These are phyloP conservation scores for Apiospora phragmitis DNA, from an alignment of 2,329 filamentous ascomycete genomes.

Conservation along the genomic window DNA sequence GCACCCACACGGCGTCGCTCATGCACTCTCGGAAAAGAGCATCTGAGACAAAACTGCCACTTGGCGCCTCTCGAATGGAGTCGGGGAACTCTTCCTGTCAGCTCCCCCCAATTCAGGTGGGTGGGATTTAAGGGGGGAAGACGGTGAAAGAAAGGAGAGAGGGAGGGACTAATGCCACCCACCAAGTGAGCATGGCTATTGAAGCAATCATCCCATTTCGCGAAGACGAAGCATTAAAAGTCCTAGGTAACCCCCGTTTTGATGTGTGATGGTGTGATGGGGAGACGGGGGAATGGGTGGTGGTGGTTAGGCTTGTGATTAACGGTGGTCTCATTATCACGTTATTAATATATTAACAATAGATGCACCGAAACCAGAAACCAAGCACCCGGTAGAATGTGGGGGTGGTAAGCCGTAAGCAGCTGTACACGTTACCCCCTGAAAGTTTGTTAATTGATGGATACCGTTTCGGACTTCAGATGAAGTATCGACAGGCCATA, in stretches of 20 bases:
- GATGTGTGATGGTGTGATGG: background rate
- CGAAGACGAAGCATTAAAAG: background rate
- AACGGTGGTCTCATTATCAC: background rate
- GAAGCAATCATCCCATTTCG: background rate
- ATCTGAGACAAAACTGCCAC: background rate
- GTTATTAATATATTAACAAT: background rate
- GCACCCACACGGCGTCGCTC: background rate
- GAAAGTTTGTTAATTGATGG: too few relatives aligned
- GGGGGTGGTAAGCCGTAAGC: background rate
- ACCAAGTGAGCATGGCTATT: slow-evolving; percentile 1
- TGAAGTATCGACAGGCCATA: too few relatives aligned
- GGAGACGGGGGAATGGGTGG: background rate
- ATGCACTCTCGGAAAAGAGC: background rate
- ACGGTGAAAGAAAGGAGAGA: background rate
- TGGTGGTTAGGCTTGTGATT: background rate
- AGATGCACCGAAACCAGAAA: background rate
- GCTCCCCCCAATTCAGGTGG: background rate
- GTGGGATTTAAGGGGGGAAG: background rate
- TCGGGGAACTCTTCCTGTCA: slow-evolving; percentile 4
- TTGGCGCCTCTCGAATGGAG: background rate
- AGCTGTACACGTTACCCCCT: too few relatives aligned
- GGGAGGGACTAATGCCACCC: background rate
- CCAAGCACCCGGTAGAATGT: background rate
- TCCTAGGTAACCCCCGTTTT: background rate
- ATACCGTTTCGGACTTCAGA: too few relatives aligned